Conservation (phyloP, 129 eudicot genomes). For the Chrysanthemum seticuspe region DNA sequence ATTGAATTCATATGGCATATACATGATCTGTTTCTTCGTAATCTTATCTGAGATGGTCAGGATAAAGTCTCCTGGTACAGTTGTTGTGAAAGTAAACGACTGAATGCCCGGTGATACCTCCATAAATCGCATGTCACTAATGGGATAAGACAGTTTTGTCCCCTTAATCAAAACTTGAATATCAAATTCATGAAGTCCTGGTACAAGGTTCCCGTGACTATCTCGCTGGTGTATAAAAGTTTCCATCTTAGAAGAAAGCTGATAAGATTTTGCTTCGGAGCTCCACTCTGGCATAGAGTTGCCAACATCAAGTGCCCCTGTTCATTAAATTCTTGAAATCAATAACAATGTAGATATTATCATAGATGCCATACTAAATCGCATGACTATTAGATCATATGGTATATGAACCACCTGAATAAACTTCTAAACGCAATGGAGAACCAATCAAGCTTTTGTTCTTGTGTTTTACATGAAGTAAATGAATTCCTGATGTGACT, state of each 20-base stretch:
- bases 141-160: constrained; percentile 66
- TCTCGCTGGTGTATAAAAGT: constrained; percentile 65
- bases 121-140: constrained; percentile 47
- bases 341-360: too few species aligned
- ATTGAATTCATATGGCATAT: constrained; percentile 64
- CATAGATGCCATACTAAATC: too few species aligned
- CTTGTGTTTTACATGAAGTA: constrained; percentile 51
- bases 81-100: constrained; percentile 51
- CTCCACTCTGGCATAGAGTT: constrained; percentile 55
- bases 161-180: constrained; percentile 64
- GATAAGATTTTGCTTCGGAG: constrained; percentile 46
- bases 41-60: constrained; percentile 54
- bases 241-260: constrained; percentile 66
- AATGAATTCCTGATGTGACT: constrained; percentile 58
- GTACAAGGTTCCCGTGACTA: constrained; percentile 67
- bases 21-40: constrained; percentile 45
- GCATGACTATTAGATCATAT: too few species aligned
- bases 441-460: constrained; percentile 62
- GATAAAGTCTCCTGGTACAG: constrained; percentile 71
- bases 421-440: constrained; percentile 62
- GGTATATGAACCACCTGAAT: constrained; percentile 19
- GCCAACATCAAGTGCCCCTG: constrained; percentile 52
- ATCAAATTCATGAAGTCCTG: constrained; percentile 58
- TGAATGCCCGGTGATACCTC: constrained; percentile 56
- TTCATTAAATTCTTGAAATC: too few species aligned